These are phyloP conservation scores for Bryoglossum gracile DNA, from an alignment of 495 filamentous ascomycete genomes.

Conservation along the genomic window DNA sequence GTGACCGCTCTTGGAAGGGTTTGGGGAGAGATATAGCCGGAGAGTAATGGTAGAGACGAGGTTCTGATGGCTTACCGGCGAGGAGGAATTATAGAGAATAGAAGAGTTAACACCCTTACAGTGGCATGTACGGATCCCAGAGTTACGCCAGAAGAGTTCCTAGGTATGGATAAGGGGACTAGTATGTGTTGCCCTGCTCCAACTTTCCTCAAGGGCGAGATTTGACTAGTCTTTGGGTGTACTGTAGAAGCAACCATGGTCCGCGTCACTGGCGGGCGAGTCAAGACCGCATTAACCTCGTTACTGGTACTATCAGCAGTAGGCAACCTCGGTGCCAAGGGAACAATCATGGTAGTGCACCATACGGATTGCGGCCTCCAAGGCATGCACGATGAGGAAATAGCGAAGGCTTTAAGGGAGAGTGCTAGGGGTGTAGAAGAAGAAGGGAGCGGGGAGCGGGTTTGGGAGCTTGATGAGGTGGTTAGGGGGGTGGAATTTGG, in stretches of 20 bases:
- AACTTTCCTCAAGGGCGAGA: too few species aligned
- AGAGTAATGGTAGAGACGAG: not conserved
- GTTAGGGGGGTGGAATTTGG: constrained; percentile 10
- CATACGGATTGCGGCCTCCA: constrained; percentile 26
- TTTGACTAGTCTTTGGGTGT: too few species aligned
- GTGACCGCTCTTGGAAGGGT: too few species aligned
- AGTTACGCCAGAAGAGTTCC: constrained; percentile 13
- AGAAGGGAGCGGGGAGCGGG: too few species aligned
- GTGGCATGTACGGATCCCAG: constrained; percentile 23
- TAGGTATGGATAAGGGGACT: constrained; percentile 11
- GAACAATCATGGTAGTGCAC: constrained; percentile 22
- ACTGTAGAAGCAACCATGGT: constrained; percentile 22
- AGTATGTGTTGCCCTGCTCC: too few species aligned
- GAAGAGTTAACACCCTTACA: too few species aligned
- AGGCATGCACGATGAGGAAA: constrained; percentile 12
- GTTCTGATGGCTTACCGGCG: too few species aligned
- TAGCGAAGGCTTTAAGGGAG: constrained; percentile 12
- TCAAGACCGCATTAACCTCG: constrained; percentile 15
- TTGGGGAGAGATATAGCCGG: not conserved
- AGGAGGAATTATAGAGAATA: too few species aligned
- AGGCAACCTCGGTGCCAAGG: constrained; percentile 21
- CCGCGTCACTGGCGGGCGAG: constrained; percentile 17
- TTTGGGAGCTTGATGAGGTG: constrained; percentile 1
- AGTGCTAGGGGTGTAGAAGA: constrained; percentile 4
- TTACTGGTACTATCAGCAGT: constrained; percentile 17